These are phyloP conservation scores for Lentinus tigrinus DNA, from an alignment of 768 basidiomycete species.

Conservation along the genomic window DNA sequence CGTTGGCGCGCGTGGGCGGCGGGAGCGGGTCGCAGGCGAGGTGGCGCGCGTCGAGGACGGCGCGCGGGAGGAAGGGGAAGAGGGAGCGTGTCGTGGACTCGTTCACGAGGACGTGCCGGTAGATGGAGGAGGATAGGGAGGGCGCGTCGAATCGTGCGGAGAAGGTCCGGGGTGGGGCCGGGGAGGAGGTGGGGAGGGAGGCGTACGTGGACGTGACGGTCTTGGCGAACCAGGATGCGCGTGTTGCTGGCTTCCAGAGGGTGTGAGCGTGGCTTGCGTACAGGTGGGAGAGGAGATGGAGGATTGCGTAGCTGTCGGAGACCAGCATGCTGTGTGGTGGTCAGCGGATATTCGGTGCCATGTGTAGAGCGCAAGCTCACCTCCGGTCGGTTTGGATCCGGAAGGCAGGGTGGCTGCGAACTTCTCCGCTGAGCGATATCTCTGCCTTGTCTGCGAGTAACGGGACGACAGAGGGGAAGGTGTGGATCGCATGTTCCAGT, in stretches of 20 bases:
- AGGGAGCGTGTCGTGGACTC: conserved; percentile 55
- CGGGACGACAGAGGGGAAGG: conserved; percentile 80
- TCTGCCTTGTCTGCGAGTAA: conserved; percentile 87
- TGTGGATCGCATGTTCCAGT: conserved; percentile 67
- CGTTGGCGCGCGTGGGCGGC: conserved; percentile 55
- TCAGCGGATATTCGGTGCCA: background rate
- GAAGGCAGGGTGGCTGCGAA: conserved; percentile 63
- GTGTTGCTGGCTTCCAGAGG: conserved; percentile 77
- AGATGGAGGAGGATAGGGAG: conserved; percentile 51
- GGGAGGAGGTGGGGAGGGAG: conserved; percentile 30
- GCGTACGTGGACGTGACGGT: conserved; percentile 47
- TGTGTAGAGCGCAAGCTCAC: conserved; percentile 38
- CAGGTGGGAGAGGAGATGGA: conserved; percentile 85
- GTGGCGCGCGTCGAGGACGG: conserved; percentile 49
- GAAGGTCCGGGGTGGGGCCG: conserved; percentile 33
- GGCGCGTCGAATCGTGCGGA: conserved; percentile 39
- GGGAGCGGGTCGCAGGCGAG: conserved; percentile 88
- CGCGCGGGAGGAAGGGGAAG: conserved; percentile 69
- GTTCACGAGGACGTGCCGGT: conserved; percentile 77
- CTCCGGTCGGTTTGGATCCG: conserved; percentile 65
- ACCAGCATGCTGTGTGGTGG: conserved; percentile 12
- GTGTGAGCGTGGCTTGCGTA: conserved; percentile 77
- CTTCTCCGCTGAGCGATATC: conserved; percentile 52
- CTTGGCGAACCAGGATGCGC: conserved; percentile 67
- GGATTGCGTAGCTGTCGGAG: conserved; percentile 40